Evolutionary conservation across 1,139 yeast species (phyloP).

Genomic region (Debaryomyces sp.): DNA sequence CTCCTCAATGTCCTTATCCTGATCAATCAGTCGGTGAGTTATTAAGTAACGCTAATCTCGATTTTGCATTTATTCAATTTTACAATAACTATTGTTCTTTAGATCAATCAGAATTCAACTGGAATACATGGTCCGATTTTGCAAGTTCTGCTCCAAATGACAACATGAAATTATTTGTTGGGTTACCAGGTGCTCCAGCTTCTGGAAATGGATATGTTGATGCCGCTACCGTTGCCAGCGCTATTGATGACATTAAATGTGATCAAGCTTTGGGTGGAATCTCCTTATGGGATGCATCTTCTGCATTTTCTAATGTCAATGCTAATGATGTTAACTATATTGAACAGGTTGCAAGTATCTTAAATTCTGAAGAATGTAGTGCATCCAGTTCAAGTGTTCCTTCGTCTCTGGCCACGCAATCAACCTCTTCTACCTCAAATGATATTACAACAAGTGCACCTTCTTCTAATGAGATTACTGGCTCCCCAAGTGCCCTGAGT

Average conservation of each 20-base stretch:
- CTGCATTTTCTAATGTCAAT: slow-evolving; percentile 16
- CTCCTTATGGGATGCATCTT: slow-evolving; percentile 32
- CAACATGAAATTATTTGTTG: slow-evolving; percentile 28
- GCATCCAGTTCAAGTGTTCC: slow-evolving; percentile 12
- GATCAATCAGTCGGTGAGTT: slow-evolving; percentile 76
- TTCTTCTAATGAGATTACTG: slow-evolving; percentile 2
- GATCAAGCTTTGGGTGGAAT: slow-evolving; percentile 28
- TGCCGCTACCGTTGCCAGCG: slow-evolving; percentile 15
- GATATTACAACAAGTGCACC: slow-evolving; percentile 4
- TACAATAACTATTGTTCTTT: slow-evolving; percentile 82
- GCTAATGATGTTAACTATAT: slow-evolving; percentile 10
- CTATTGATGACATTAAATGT: slow-evolving; percentile 18
- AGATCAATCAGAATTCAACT: slow-evolving; percentile 21
- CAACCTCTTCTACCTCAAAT: slow-evolving; percentile 1
- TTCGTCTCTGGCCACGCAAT: not conserved
- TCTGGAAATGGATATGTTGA: slow-evolving; percentile 26
- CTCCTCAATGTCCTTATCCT: slow-evolving; percentile 91
- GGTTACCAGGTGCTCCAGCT: slow-evolving; percentile 28
- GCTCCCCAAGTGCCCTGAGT: not conserved
- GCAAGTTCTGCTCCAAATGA: slow-evolving; percentile 27
- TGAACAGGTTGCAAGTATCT: slow-evolving; percentile 9
- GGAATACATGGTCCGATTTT: slow-evolving; percentile 28
- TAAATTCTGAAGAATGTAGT: slow-evolving; percentile 9
- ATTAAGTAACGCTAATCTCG: slow-evolving; percentile 60
- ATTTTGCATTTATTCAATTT: slow-evolving; percentile 84